Evolutionary conservation across 257 asterid genomes (phyloP), one percentile per base, ranked within the genome.

Genomic region (Hygrophila difformis): DNA sequence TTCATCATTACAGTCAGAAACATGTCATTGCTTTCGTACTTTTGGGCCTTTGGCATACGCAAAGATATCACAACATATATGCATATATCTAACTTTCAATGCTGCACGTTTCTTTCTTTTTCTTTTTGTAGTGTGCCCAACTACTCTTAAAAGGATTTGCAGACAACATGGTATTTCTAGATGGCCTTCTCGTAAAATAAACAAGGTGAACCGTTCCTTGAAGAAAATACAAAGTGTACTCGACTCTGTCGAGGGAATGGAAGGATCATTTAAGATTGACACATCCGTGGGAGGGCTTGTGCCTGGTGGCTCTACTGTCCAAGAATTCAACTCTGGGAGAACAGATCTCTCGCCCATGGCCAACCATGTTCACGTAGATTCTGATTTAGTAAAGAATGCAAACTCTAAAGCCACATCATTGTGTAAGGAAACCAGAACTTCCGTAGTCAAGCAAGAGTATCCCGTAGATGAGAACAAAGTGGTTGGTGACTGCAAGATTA

Each of bases 141-240:
- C 93, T 35, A 86, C 94, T 18, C 76, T 86, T 35, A 86, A 86
- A 62, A 70, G 89, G 71, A 76, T 82, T 63, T 86, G 96, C 38
- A 61, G 94, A 47, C 79, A 77, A 40, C 77, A 82, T 23, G 93
- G 94, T 39, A 86, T 86, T 64, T 49, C 72, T 23, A 74, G 96
- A 55, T 86, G 94, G 96, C 94, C 96, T 55, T 86, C 89, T 31
- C 82, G 96, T 42, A 82, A 76, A 66, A 76, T 82, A 55, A 82
- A 70, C 49, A 86, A 82, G 61, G 94, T 79, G 12, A 78, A 82
- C 43, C 83, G 87, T 20, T 85, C 96, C 31, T 55, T 82, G 36
- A 65, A 58, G 64, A 82, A 73, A 41, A 69, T 86, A 49, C 93
- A 60, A 47, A 72, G 70, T 14, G 79, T 79, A 63, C 76, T 86